A percentile compares a stretch with the other conserved stretches of the same genome.
These are phyloP conservation scores for Pseudogymnoascus sp. DNA, from an alignment of 2,329 filamentous ascomycete genomes.

Conservation along the genomic window DNA sequence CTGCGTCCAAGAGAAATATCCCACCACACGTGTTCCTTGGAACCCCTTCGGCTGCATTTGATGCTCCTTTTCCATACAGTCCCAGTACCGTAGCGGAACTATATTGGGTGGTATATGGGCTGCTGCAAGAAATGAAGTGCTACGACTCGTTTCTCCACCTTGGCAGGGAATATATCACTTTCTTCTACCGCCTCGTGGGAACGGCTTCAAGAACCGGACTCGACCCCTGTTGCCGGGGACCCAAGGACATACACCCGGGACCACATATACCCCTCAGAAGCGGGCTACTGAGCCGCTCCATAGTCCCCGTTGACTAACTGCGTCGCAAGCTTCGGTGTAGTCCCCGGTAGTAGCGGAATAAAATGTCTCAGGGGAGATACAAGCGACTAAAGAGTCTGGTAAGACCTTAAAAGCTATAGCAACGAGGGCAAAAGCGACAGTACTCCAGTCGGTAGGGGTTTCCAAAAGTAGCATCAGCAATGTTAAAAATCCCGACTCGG, in stretches of 20 bases:
- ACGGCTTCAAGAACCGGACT: background rate
- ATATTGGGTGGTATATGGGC: background rate
- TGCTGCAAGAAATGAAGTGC: background rate
- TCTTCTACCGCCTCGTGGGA: background rate
- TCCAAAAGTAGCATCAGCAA: background rate
- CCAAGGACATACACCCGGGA: conserved; percentile 1
- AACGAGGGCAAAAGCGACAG: background rate
- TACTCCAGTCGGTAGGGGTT: background rate
- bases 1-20: background rate
- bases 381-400: background rate
- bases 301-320: background rate
- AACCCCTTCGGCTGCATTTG: conserved; percentile 2
- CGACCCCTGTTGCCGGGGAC: background rate
- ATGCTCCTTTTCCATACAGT: background rate
- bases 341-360: background rate
- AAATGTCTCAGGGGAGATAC: background rate
- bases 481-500: conserved; percentile 1
- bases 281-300: background rate
- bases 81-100: background rate
- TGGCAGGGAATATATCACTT: background rate
- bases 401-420: background rate
- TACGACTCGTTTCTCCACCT: background rate
- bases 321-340: background rate
- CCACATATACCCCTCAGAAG: background rate
- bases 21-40: background rate